Percentiles rank a stretch among this genome's conserved stretches.
These are phyloP conservation scores for Amanita rimosa DNA, from an alignment of 768 basidiomycete species.

Conservation along the genomic window DNA sequence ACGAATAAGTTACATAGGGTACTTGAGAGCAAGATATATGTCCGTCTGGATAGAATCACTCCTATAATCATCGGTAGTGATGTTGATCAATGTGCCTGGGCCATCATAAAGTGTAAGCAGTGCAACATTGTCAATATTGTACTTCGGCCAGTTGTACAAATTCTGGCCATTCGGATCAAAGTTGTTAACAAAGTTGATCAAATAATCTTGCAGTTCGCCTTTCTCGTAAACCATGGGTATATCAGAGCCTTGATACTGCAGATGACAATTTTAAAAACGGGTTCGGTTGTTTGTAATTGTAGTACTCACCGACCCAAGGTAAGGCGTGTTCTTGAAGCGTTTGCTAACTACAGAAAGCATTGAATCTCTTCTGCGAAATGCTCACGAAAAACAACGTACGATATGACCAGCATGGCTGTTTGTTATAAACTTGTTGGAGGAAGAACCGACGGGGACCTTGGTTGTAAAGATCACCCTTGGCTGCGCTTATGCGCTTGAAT, in stretches of 20 bases:
- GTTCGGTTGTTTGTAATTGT: not conserved
- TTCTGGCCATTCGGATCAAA: constrained; percentile 23
- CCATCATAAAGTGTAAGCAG: not conserved
- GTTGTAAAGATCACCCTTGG: constrained; percentile 24
- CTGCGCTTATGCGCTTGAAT: constrained; percentile 26
- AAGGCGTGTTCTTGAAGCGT: constrained; percentile 12
- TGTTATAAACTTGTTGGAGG: constrained; percentile 22
- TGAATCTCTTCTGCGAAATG: constrained; percentile 6
- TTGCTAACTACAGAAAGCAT: constrained; percentile 11
- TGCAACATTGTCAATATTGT: constrained; percentile 5
- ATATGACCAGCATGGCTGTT: constrained; percentile 28
- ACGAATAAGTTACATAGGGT: too few relatives aligned
- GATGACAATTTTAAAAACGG: not conserved
- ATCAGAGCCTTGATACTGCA: constrained; percentile 23
- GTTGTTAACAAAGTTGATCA: constrained; percentile 23
- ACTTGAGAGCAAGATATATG: too few relatives aligned
- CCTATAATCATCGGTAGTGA: not conserved
- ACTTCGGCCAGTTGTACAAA: constrained; percentile 21
- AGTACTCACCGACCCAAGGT: constrained; percentile 11
- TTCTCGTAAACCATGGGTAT: constrained; percentile 17
- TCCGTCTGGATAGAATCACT: too few relatives aligned
- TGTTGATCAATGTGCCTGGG: not conserved
- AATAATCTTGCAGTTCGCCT: constrained; percentile 21
- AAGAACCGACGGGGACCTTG: constrained; percentile 24
- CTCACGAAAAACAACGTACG: constrained; percentile 15